A percentile compares a stretch with the other conserved stretches of the same genome.
These are phyloP conservation scores for Tulasnella calospora DNA, from an alignment of 768 basidiomycete genomes.

Conservation along the genomic window DNA sequence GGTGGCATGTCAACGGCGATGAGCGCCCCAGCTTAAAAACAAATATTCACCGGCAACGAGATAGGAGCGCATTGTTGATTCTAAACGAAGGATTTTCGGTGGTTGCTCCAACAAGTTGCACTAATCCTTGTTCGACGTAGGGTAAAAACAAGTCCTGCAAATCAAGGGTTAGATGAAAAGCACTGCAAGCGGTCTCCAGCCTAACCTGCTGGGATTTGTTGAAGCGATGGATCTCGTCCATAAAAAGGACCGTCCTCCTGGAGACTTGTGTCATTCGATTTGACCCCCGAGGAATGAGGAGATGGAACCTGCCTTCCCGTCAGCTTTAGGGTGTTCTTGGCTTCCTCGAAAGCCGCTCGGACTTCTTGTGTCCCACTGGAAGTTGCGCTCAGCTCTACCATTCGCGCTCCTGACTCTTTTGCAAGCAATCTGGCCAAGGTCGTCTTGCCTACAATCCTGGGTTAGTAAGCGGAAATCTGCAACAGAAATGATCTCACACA, in stretches of 20 bases:
- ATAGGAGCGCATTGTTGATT: constrained; percentile 63
- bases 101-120: constrained; percentile 77
- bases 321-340: constrained; percentile 57
- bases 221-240: constrained; percentile 83
- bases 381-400: constrained; percentile 77
- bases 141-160: constrained; percentile 72
- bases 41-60: constrained; percentile 62
- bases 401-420: constrained; percentile 50
- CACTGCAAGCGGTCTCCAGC: not conserved
- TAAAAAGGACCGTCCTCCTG: constrained; percentile 68
- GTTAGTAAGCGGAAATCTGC: not conserved
- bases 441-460: constrained; percentile 52
- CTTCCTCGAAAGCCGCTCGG: constrained; percentile 68
- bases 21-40: not conserved
- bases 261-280: constrained; percentile 5
- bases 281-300: not conserved
- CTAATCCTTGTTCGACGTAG: constrained; percentile 69
- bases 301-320: constrained; percentile 52
- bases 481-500: not conserved
- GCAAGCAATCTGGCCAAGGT: constrained; percentile 72
- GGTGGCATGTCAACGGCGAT: not conserved
- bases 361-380: constrained; percentile 64
- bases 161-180: not conserved
- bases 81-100: constrained; percentile 90
- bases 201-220: constrained; percentile 63